A percentile compares a stretch with the other conserved stretches of the same genome.
Conservation (phyloP, 225 moss, liverwort and hornwort genomes). For the Thuidium tamariscinum region DNA sequence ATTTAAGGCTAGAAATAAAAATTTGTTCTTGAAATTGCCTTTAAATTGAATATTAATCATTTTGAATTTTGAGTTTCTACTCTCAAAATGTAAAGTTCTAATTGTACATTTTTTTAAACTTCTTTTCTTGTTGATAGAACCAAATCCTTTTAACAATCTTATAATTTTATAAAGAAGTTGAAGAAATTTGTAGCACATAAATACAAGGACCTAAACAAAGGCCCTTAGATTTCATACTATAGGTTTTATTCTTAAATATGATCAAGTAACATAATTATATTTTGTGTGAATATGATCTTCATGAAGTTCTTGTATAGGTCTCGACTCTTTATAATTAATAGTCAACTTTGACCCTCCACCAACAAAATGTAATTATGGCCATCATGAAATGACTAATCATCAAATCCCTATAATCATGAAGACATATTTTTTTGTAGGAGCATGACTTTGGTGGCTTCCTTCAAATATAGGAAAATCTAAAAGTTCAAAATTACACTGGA, state of each 20-base stretch:
- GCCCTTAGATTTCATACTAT: too few relatives aligned
- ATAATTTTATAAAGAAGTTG: background rate
- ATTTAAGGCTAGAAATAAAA: background rate
- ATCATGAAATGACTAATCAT: background rate
- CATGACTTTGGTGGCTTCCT: background rate
- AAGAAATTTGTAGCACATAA: background rate
- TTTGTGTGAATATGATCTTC: accelerated
- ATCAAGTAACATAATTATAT: background rate
- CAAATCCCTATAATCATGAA: accelerated
- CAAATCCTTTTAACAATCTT: background rate
- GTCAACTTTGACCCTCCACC: background rate
- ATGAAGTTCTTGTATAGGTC: accelerated
- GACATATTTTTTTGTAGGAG: background rate
- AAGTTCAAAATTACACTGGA: too few relatives aligned
- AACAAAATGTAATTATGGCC: accelerated
- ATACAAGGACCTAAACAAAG: accelerated
- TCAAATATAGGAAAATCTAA: background rate
- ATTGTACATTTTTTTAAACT: background rate
- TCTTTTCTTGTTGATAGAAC: background rate
- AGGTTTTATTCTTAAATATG: too few relatives aligned
- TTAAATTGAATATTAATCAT: background rate
- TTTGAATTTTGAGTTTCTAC: background rate
- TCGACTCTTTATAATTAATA: background rate
- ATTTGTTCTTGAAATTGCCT: background rate
- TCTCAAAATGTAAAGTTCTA: background rate